Conservation (phyloP, 2,329 filamentous ascomycete species). For the Akanthomyces muscarius region DNA sequence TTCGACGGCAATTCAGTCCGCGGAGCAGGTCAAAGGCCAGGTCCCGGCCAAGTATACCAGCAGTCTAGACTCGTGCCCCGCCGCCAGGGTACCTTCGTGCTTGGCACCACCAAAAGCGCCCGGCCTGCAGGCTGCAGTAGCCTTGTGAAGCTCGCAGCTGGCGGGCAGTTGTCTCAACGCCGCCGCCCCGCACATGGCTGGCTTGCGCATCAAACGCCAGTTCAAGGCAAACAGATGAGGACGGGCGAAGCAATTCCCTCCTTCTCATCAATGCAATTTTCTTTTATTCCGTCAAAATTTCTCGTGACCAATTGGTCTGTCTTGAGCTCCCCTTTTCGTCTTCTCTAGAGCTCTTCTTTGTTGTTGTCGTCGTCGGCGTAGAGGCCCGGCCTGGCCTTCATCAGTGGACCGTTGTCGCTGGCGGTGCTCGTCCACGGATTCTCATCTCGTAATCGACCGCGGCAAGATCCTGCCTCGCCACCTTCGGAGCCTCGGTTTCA, state of each 20-base stretch:
- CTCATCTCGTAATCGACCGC: slow-evolving; percentile 11
- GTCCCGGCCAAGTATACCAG: background rate
- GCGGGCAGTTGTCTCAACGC: background rate
- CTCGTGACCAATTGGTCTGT: background rate
- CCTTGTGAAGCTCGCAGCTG: background rate
- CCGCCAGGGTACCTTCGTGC: background rate
- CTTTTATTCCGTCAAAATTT: background rate
- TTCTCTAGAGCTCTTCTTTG: background rate
- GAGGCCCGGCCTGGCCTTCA: background rate
- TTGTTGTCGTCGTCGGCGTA: background rate
- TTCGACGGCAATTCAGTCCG: background rate
- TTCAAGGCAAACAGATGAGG: background rate
- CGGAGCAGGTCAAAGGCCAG: background rate
- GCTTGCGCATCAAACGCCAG: background rate
- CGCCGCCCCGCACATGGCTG: background rate
- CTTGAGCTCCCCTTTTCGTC: background rate
- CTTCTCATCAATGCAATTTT: background rate
- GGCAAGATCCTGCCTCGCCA: background rate
- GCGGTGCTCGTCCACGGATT: slow-evolving; percentile 1
- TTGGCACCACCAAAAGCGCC: background rate
- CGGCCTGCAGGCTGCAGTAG: background rate
- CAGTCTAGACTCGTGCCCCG: background rate
- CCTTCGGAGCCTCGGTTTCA: background rate
- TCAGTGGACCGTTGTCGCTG: background rate
- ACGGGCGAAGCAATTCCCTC: background rate